These are phyloP conservation scores for Penicillium dipodomyicola DNA, from an alignment of 495 filamentous ascomycete genomes.

Conservation along the genomic window DNA sequence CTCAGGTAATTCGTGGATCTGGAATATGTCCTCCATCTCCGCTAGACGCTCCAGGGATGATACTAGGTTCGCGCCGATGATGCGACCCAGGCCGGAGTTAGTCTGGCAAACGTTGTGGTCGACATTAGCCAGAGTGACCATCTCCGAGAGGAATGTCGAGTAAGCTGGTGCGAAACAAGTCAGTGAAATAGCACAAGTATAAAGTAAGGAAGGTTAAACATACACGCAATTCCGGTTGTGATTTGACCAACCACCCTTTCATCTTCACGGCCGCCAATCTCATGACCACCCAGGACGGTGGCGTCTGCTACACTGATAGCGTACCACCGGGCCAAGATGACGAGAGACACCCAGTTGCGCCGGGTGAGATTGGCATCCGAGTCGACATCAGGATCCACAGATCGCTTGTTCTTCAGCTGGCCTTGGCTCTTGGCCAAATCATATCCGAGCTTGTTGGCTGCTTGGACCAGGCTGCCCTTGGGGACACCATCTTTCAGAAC, in stretches of 20 bases:
- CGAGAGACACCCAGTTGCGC: slow-evolving; percentile 71
- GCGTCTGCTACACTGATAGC: slow-evolving; percentile 65
- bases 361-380: slow-evolving; percentile 68
- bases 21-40: slow-evolving; percentile 41
- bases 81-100: slow-evolving; percentile 39
- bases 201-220: slow-evolving; percentile 47
- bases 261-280: slow-evolving; percentile 58
- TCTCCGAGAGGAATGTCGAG: slow-evolving; percentile 44
- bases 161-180: slow-evolving; percentile 36
- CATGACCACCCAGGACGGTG: slow-evolving; percentile 52
- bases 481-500: slow-evolving; percentile 43
- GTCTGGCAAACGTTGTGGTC: slow-evolving; percentile 44
- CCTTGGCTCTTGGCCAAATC: slow-evolving; percentile 43
- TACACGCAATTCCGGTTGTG: slow-evolving; percentile 66
- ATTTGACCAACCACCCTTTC: slow-evolving; percentile 61
- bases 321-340: slow-evolving; percentile 74
- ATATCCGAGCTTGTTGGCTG: slow-evolving; percentile 41
- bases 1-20: slow-evolving; percentile 32
- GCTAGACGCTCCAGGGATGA: slow-evolving; percentile 42
- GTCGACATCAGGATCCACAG: slow-evolving; percentile 54
- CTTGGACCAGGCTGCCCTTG: slow-evolving; percentile 43
- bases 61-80: slow-evolving; percentile 39
- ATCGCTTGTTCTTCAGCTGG: slow-evolving; percentile 37
- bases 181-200: slow-evolving; percentile 39
- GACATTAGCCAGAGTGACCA: slow-evolving; percentile 36